Conservation (phyloP, 805 yeast species). For the Scheffersomyces amazonensis region DNA sequence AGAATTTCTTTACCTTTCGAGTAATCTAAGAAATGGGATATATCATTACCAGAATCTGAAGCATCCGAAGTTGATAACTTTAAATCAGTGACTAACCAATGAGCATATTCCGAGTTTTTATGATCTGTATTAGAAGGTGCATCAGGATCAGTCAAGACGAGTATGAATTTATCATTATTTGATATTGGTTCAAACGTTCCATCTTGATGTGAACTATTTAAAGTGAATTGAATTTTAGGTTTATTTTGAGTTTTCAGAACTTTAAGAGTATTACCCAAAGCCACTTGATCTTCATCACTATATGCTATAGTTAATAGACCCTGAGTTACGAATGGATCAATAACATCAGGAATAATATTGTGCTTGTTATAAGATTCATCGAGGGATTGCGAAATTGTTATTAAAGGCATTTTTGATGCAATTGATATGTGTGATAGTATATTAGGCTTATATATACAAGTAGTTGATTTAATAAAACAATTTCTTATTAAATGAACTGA, state of each 20-base stretch:
- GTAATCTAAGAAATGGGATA: constrained; percentile 26
- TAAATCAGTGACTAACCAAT: constrained; percentile 63
- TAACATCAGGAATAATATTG: constrained; percentile 51
- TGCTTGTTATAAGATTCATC: constrained; percentile 49
- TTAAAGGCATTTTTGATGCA: constrained; percentile 34
- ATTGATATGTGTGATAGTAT: background rate
- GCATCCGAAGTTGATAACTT: constrained; percentile 35
- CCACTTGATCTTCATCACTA: constrained; percentile 55
- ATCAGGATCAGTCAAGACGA: constrained; percentile 89
- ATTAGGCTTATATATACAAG: too few relatives aligned
- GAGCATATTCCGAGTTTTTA: constrained; percentile 87
- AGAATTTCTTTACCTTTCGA: constrained; percentile 42
- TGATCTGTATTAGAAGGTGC: constrained; percentile 83
- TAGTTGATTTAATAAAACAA: background rate
- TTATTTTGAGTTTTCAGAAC: constrained; percentile 63
- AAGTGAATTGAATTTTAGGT: constrained; percentile 68
- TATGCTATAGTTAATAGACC: constrained; percentile 65
- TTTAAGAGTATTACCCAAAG: constrained; percentile 72
- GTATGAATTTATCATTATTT: constrained; percentile 56
- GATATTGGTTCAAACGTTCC: constrained; percentile 37
- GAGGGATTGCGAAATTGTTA: constrained; percentile 54
- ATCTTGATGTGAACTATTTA: constrained; percentile 45
- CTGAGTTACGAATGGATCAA: constrained; percentile 46
- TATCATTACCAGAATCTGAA: constrained; percentile 13
- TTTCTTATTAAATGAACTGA: background rate